Evolutionary conservation across 306 rosid species (phyloP), one percentile per base, ranked within the genome.

Genomic region (Cotoneaster glaucophyllus): DNA sequence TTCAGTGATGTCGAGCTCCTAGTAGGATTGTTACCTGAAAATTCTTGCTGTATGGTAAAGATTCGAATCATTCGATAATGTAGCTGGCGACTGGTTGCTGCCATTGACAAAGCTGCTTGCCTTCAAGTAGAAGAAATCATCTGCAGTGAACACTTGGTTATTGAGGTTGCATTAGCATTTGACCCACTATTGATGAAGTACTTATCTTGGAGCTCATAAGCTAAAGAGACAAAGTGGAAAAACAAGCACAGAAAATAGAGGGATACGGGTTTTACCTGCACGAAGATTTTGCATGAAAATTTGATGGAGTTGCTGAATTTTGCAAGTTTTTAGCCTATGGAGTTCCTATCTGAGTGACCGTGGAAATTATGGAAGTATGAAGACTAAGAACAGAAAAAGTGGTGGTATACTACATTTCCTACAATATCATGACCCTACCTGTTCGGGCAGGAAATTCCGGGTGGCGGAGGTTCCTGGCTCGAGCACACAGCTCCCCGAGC

Each of bases 151-250:
- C 28, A 0, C 2, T 3, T 8, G 54, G 29, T 0, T 3, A 2
- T 0, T 31, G 48, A 21, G 48, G 1, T n/a, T 0, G 34, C 59
- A n/a, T 25, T 4, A 57, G 1, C 22, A 1, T 48, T 34, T 0
- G 90, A 84, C 0, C 90, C 95, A 32, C 91, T 84, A 11, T 77
- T 90, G 73, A 86, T 70, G 50, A 84, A 86, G 74, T 86, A 82
- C 63, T 57, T 73, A 0, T n/a, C 53, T 2, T 73, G 86, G 3
- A 0, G 1, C 13, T 7, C 22, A 52, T 76, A 78, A 3, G 77
- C 82, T 11, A 64, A 78, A 56, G 83, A 82, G 39, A 76, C 22
- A 1, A 57, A 84, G 74, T 85, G 71, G 77, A 14, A 64, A 39
- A 62, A 64, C 18, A 39, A 52, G 53, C 57, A 54, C 50, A 17